phyloP scores from a whole-genome alignment of 202 grass and related monocot genomes.

The Setaria viridis region DNA sequence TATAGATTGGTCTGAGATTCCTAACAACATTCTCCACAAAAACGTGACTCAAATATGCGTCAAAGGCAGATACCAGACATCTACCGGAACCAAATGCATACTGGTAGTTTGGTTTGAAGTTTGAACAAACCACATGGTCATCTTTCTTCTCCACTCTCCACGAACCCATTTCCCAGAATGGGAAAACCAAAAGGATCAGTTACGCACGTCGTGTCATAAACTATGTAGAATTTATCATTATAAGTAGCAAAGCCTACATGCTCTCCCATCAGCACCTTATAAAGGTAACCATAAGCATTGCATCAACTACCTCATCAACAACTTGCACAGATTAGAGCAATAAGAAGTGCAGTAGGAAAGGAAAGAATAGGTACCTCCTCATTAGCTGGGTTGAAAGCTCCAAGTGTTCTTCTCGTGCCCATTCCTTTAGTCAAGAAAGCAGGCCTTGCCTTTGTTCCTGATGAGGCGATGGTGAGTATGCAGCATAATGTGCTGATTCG shows the following conservation, averaged over 20 bases:
- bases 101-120: slow-evolving; percentile 37
- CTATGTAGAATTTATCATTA: slow-evolving; percentile 33
- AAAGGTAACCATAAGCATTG: slow-evolving; percentile 48
- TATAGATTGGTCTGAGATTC: slow-evolving; percentile 28
- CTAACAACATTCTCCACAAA: slow-evolving; percentile 36
- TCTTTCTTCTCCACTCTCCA: slow-evolving; percentile 29
- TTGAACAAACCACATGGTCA: slow-evolving; percentile 33
- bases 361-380: slow-evolving; percentile 42
- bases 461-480: slow-evolving; percentile 63
- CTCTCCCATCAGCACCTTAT: slow-evolving; percentile 28
- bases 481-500: slow-evolving; percentile 59
- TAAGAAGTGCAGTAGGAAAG: slow-evolving; percentile 42
- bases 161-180: slow-evolving; percentile 17
- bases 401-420: slow-evolving; percentile 40
- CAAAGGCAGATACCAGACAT: slow-evolving; percentile 8
- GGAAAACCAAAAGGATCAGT: not conserved
- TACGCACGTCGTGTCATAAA: slow-evolving; percentile 11
- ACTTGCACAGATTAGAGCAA: slow-evolving; percentile 21
- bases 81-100: slow-evolving; percentile 25
- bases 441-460: slow-evolving; percentile 52
- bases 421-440: slow-evolving; percentile 45
- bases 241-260: slow-evolving; percentile 43
- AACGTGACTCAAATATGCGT: slow-evolving; percentile 44
- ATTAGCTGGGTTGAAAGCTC: slow-evolving; percentile 42
- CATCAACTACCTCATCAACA: slow-evolving; percentile 43